Evolutionary conservation across 2,329 filamentous ascomycete genomes (phyloP).

Genomic region (Botrytis byssoidea): DNA sequence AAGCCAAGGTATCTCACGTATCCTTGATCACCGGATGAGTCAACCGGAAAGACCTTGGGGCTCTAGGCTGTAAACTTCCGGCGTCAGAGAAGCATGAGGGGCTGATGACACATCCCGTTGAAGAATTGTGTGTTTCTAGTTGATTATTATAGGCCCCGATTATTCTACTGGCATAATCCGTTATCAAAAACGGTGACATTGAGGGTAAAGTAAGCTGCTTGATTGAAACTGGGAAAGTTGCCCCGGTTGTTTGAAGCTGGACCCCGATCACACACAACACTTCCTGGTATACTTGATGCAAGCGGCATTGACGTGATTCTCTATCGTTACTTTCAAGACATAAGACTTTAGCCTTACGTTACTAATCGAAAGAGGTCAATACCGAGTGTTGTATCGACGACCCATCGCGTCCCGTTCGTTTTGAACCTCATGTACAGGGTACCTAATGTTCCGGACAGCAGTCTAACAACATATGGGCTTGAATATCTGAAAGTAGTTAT

Average conservation of each 20-base stretch:
- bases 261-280: no score
- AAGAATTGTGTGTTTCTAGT: not conserved
- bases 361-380: not conserved
- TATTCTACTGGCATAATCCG: not conserved
- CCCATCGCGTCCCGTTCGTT: not conserved
- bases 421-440: not conserved
- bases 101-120: not conserved
- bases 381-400: not conserved
- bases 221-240: not conserved
- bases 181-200: not conserved
- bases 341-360: not conserved
- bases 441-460: no score
- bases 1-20: not conserved
- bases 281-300: not conserved
- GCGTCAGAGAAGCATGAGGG: not conserved
- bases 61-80: not conserved
- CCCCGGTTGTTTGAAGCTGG: not conserved
- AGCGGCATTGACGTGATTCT: not conserved
- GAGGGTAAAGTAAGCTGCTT: not conserved
- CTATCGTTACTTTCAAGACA: not conserved
- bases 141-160: not conserved
- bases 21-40: not conserved
- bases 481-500: no score
- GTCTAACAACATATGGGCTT: no score
- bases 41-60: no score